phyloP scores from a whole-genome alignment of 2,329 filamentous ascomycete genomes.

The Basipetospora chlamydospora region DNA sequence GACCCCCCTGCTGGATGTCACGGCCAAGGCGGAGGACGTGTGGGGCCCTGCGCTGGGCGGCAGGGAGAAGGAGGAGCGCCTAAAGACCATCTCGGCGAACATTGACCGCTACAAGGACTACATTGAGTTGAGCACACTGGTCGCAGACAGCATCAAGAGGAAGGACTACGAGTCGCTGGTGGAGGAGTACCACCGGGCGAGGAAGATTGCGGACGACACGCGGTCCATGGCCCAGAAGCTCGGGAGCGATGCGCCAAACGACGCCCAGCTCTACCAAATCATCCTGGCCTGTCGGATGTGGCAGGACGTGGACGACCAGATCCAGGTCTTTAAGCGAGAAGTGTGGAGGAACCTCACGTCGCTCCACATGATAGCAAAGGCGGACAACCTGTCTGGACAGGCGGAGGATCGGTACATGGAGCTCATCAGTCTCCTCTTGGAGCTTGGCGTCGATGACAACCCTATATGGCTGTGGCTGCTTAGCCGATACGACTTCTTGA shows the following conservation, averaged over 20 bases:
- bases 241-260: slow-evolving; percentile 39
- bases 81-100: slow-evolving; percentile 62
- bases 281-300: slow-evolving; percentile 87
- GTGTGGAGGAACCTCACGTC: slow-evolving; percentile 70
- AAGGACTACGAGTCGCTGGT: slow-evolving; percentile 82
- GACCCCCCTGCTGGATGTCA: slow-evolving; percentile 71
- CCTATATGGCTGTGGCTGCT: slow-evolving; percentile 94
- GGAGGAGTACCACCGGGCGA: slow-evolving; percentile 74
- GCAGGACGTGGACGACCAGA: slow-evolving; percentile 80
- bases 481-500: slow-evolving; percentile 78
- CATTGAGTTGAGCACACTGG: slow-evolving; percentile 62
- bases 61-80: slow-evolving; percentile 74
- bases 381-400: slow-evolving; percentile 33
- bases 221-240: slow-evolving; percentile 48
- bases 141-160: slow-evolving; percentile 75
- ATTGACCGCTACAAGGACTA: slow-evolving; percentile 69
- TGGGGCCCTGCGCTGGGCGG: slow-evolving; percentile 92
- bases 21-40: slow-evolving; percentile 88
- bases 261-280: slow-evolving; percentile 72
- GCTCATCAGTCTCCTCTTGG: slow-evolving; percentile 74
- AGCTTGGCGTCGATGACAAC: slow-evolving; percentile 88
- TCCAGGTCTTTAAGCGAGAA: slow-evolving; percentile 75
- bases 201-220: slow-evolving; percentile 66
- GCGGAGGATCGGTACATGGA: slow-evolving; percentile 80
- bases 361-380: slow-evolving; percentile 41